Conservation (phyloP, 1,284 basidiomycete genomes). For the Megacollybia platyphylla region DNA sequence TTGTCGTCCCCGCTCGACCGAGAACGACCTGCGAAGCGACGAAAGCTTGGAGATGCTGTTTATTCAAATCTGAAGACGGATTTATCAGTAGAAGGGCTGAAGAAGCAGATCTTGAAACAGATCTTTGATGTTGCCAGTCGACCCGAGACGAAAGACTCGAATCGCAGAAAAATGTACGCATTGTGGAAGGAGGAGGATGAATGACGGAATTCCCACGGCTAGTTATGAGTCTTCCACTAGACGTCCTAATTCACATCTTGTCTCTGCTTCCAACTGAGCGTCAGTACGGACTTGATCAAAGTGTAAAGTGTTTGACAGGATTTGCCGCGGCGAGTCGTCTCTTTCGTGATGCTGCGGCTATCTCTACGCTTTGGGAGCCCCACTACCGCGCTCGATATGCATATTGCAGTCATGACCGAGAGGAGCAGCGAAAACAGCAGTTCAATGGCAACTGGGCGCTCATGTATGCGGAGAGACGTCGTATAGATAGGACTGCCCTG, state of each 20-base stretch:
- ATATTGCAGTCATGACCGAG: conserved; percentile 21
- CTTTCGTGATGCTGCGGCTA: conserved; percentile 5
- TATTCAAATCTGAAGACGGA: conserved; percentile 25
- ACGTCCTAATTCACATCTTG: conserved; percentile 7
- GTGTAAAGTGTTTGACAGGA: conserved; percentile 3
- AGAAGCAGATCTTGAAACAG: conserved; percentile 44
- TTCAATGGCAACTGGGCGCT: conserved; percentile 27
- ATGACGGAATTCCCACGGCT: conserved; percentile 16
- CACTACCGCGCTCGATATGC: conserved; percentile 36
- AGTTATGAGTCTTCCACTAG: conserved; percentile 4
- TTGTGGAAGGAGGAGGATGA: conserved; percentile 62
- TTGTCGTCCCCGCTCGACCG: conserved; percentile 26
- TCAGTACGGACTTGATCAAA: conserved; percentile 1
- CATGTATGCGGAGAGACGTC: conserved; percentile 29
- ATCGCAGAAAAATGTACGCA: conserved; percentile 72
- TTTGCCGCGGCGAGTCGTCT: conserved; percentile 6
- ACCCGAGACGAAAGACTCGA: conserved; percentile 62
- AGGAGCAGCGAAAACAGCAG: conserved; percentile 18
- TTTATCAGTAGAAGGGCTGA: conserved; percentile 26
- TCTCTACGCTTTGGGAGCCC: conserved; percentile 29
- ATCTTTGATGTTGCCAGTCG: conserved; percentile 72
- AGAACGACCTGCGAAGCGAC: conserved; percentile 26
- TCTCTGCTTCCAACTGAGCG: conserved; percentile 4
- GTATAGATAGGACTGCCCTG: conserved; percentile 28
- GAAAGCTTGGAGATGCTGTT: conserved; percentile 33